Evolutionary conservation across 768 basidiomycete genomes (phyloP).

Genomic region (Lactarius hengduanensis): DNA sequence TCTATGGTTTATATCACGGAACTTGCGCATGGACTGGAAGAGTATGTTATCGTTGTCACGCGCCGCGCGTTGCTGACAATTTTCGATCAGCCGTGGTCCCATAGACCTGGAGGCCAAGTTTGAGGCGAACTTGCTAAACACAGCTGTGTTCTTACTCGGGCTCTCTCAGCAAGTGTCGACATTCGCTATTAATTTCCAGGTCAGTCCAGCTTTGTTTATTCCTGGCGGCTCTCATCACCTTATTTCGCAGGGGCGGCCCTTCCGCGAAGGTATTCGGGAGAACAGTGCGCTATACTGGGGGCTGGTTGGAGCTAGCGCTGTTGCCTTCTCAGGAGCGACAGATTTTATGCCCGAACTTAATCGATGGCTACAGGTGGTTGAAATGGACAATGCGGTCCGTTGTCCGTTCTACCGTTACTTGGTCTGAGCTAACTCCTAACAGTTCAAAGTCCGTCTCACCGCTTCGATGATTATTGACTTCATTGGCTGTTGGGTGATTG

Average conservation of each 20-base stretch:
- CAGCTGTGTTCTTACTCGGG: constrained; percentile 93
- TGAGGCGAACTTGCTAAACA: constrained; percentile 91
- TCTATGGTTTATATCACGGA: constrained; percentile 92
- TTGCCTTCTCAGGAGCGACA: constrained; percentile 91
- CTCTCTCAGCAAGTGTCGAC: constrained; percentile 98
- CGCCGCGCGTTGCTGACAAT: constrained; percentile 4
- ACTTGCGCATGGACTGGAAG: constrained; percentile 72
- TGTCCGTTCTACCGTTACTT: not conserved
- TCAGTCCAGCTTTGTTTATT: constrained; percentile 31
- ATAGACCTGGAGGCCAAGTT: constrained; percentile 97
- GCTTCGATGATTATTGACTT: constrained; percentile 86
- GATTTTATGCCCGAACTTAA: constrained; percentile 96
- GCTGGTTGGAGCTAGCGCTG: constrained; percentile 80
- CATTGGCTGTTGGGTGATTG: constrained; percentile 81
- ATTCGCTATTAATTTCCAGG: constrained; percentile 97
- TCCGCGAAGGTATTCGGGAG: constrained; percentile 97
- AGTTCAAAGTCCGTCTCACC: constrained; percentile 87
- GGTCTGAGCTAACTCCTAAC: constrained; percentile 11
- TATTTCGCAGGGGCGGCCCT: constrained; percentile 75
- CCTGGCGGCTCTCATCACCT: constrained; percentile 1
- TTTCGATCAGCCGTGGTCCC: constrained; percentile 55
- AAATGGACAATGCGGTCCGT: constrained; percentile 76
- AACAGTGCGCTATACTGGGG: constrained; percentile 94
- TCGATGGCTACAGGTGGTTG: constrained; percentile 94
- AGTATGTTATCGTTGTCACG: constrained; percentile 47